Base-by-base conservation (phyloP, 139 green algal genomes). In the Chlamydomonas applanata region DNA sequence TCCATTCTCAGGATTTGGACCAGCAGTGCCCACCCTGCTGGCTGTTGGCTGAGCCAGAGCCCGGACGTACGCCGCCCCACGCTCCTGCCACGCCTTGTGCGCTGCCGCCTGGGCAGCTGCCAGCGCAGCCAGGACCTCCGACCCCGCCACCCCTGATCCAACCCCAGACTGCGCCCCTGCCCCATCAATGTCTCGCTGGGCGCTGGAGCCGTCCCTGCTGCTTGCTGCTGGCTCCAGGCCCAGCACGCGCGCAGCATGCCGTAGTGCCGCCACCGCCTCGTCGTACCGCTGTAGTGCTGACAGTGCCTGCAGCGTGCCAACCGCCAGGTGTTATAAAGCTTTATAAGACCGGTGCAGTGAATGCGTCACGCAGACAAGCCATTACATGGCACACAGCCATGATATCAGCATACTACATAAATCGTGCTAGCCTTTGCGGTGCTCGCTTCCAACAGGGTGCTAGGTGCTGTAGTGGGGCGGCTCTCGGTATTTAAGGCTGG, bases 21-120 rank as follows among this genome's bases (percentile, higher is more conserved):
- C 40, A 49, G 7, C 40, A 49, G 7, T 11, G 11, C 7, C 40
- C 7, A 7, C 40, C 11, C 7, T 11, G 40, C 11, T 7, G 7
- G 40, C 40, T 49, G 40, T 7, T 19, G 40, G 11, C 40, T 49
- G 40, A 19, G 40, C 40, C 40, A 49, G 11, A 19, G 40, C 40
- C 11, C 40, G 40, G 7, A 49, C 40, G 11, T 19, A 49, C 40
- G 40, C 40, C 7, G 40, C 40, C 40, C 40, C 40, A 7, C 40
- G 40, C 7, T 49, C 40, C 40, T 49, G 40, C 7, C 59, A 9
- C 35, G n/a, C 25, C 59, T 34, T 66, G 59, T 25, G 11, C n/a
- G 59, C 25, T 36, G 59, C 25, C 22, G 59, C 59, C 30, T 66
- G n/a, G 22, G 59, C 59, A 66, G 59, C 59, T 35, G 59, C 59